Evolutionary conservation across 192 early-diverging fungal genomes (phyloP).

Genomic region (Linnemannia elongata): DNA sequence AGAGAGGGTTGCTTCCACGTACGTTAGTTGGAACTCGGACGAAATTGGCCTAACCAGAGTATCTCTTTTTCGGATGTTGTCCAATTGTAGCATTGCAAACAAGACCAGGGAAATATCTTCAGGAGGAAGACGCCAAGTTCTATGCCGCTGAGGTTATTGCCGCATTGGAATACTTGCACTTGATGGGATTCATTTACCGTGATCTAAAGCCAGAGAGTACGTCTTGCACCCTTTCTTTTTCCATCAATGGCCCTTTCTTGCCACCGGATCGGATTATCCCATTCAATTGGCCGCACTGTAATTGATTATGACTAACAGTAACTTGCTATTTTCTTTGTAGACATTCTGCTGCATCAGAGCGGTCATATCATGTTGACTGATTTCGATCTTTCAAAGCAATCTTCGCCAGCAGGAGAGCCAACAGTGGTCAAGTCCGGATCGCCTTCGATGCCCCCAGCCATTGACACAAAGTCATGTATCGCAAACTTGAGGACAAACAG

Average conservation of each 20-base stretch:
- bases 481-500: slow-evolving; percentile 93
- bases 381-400: slow-evolving; percentile 98
- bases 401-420: slow-evolving; percentile 82
- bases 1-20: background rate
- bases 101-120: slow-evolving; percentile 90
- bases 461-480: slow-evolving; percentile 93
- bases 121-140: slow-evolving; percentile 93
- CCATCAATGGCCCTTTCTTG: background rate
- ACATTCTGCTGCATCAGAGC: slow-evolving; percentile 93
- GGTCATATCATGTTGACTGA: slow-evolving; percentile 98
- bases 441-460: slow-evolving; percentile 72
- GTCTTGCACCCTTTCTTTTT: slow-evolving; percentile 39
- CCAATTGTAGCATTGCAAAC: slow-evolving; percentile 79
- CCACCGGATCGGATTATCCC: background rate
- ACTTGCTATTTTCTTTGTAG: slow-evolving; percentile 28
- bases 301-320: slow-evolving; percentile 12
- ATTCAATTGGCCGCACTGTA: background rate
- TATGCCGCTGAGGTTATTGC: slow-evolving; percentile 98
- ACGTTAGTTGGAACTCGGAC: background rate
- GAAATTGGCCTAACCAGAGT: background rate
- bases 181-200: slow-evolving; percentile 97
- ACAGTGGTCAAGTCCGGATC: slow-evolving; percentile 74
- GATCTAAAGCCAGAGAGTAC: slow-evolving; percentile 98
- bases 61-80: background rate
- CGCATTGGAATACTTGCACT: slow-evolving; percentile 96